Base-by-base conservation (phyloP, 306 rosid species). In the Glycine latifolia region DNA sequence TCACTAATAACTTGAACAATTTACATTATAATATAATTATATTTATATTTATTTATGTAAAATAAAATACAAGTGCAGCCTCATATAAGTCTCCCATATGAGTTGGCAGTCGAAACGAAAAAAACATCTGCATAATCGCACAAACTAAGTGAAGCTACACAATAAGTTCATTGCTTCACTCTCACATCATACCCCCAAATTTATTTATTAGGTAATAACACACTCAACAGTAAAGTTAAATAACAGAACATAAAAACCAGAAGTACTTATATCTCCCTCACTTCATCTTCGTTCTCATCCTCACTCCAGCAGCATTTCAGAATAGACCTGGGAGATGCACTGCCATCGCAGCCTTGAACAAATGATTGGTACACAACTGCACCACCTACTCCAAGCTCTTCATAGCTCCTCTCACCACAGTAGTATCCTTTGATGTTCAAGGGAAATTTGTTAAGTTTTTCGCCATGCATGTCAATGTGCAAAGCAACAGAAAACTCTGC, bases 291-390 rank as follows among this genome's bases (percentile, higher is more conserved):
- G 81, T 79, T 87, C 79, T 93, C 97, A 84, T 92, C 97, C 78
- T 94, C 98, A 50, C 96, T 90, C 95, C 98, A 92, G 83, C 96
- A 91, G 85, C 88, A 65, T 79, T 80, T 91, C 74, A 93, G 87
- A 84, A 39, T 93, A 7, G 99, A 95, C 86, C 96, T 88, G 2
- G 99, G 99, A 75, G 99, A 95, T 26, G 69, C 69, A 65, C 71
- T 76, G 14, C 85, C 92, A 35, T 63, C 88, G 2, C 31, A 26
- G 0, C 68, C 86, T 66, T 48, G 83, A 31, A 75, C 71, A 81
- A 91, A 93, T 79, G 81, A 87, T 72, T 44, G 87, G 76, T 75
- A 95, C 69, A 83, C 15, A 61, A 89, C 86, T 4, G 86, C 85
- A 49, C 97, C 96, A 55, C 87, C 94, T 5, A 33, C 79, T 5